A percentile compares a stretch with the other conserved stretches of the same genome.
Evolutionary conservation across 345 rosid species (phyloP).

Genomic region (Brassica rapa): DNA sequence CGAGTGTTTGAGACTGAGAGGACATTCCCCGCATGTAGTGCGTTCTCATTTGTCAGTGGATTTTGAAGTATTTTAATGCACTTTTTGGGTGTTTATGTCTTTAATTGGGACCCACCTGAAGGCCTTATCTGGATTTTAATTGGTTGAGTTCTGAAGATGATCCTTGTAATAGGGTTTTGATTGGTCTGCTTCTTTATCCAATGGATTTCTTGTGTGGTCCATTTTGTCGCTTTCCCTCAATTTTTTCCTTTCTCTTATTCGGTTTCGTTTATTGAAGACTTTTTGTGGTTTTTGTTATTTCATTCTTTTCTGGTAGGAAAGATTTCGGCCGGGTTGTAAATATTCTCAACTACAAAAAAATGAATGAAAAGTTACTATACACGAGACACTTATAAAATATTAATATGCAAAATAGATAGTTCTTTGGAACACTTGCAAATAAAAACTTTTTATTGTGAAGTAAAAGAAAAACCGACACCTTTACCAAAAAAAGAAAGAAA

Average conservation of each 20-base stretch:
- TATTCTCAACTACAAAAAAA: not conserved
- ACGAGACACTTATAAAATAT: not conserved
- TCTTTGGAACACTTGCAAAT: not conserved
- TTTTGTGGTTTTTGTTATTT: constrained; percentile 23
- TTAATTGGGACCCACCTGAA: constrained; percentile 30
- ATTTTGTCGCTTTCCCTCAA: constrained; percentile 23
- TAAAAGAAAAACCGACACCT: not conserved
- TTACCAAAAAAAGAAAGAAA: not conserved
- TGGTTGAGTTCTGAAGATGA: constrained; percentile 51
- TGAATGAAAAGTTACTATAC: not conserved
- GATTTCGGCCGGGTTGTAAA: constrained; percentile 1
- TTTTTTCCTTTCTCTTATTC: not conserved
- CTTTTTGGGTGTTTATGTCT: constrained; percentile 47
- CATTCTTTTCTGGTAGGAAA: constrained; percentile 12
- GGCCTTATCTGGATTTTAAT: constrained; percentile 73
- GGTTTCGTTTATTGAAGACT: not conserved
- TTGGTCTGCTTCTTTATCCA: constrained; percentile 54
- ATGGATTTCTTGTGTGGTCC: constrained; percentile 56
- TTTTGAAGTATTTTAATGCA: constrained; percentile 6
- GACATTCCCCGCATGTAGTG: constrained; percentile 7
- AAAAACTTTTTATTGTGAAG: not conserved
- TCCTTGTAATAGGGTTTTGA: constrained; percentile 46
- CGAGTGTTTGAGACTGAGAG: constrained; percentile 7
- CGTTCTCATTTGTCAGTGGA: constrained; percentile 33
- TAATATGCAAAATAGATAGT: not conserved